phyloP scores from a whole-genome alignment of 2,329 filamentous ascomycete genomes.

The Capronia coronata region DNA sequence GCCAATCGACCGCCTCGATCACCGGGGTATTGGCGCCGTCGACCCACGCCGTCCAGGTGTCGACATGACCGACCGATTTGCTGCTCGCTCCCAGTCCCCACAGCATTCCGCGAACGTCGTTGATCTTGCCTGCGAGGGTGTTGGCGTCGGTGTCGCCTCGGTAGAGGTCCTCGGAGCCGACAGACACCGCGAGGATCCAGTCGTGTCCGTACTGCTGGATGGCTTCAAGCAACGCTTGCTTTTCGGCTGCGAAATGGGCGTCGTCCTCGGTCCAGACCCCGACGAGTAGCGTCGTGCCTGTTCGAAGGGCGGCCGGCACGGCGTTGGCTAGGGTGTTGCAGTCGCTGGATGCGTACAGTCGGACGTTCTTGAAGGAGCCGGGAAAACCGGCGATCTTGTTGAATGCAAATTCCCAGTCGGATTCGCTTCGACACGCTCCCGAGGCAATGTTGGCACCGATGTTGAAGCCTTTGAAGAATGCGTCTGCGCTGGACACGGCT shows the following conservation, averaged over 20 bases:
- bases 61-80: conserved; percentile 58
- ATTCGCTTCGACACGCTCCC: conserved; percentile 29
- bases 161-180: conserved; percentile 64
- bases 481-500: conserved; percentile 20
- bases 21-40: conserved; percentile 55
- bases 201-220: conserved; percentile 51
- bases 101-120: conserved; percentile 50
- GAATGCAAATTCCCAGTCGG: conserved; percentile 31
- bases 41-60: conserved; percentile 61
- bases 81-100: conserved; percentile 41
- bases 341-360: conserved; percentile 34
- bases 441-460: conserved; percentile 29
- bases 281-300: conserved; percentile 56
- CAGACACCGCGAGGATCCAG: conserved; percentile 58
- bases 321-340: conserved; percentile 46
- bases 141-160: conserved; percentile 42
- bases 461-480: conserved; percentile 32
- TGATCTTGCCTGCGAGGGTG: conserved; percentile 42
- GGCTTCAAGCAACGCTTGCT: conserved; percentile 53
- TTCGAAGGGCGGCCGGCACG: conserved; percentile 54
- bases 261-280: conserved; percentile 53
- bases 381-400: conserved; percentile 28
- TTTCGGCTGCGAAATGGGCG: conserved; percentile 53
- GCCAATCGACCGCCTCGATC: conserved; percentile 57
- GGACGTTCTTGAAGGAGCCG: conserved; percentile 29